Base-by-base conservation (phyloP, 257 asterid genomes). In the Solanum chaucha region DNA sequence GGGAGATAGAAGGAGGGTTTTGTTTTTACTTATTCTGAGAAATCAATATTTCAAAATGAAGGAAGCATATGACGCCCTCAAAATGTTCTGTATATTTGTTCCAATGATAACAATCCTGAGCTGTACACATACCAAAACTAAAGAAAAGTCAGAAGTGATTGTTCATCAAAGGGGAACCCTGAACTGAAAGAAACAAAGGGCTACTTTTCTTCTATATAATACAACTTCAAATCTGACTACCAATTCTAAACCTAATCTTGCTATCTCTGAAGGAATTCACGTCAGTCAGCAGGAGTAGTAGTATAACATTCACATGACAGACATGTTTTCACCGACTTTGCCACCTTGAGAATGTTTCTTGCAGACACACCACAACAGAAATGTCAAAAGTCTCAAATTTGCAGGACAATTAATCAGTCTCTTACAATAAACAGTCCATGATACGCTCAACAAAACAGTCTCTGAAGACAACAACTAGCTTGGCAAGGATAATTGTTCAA, bases 71-170 rank as follows among this genome's bases (percentile, higher is more conserved):
- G 67, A 71, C 59, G 34, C 75, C 83, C 87, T 86, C 59, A 59
- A 51, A 83, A 83, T 65, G 80, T 88, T 87, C 82, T 91, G 93
- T 93, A 91, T 92, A 88, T 89, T 89, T 89, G 89, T 88, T 87
- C 85, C 90, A 89, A 90, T 68, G 24, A 90, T 83, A 94, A 88
- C 70, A 89, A 88, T 89, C 91, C 94, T 90, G 89, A 89, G 89
- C 94, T 96, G 98, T 96, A 94, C 98, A 95, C 81, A 93, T 91
- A 88, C 87, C 87, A 88, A 73, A 75, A 61, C 85, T 74, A 82
- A 81, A 89, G 88, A 73, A 41, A 92, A 85, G 92, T 87, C 89
- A 90, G 91, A 91, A 90, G 93, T 90, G 89, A 92, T 88, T 59
- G 89, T 92, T 91, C 92, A 87, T 90, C 92, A 90, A 90, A 70